Base-by-base conservation (phyloP, 106 monocot genomes). In the Acorus calamus region DNA sequence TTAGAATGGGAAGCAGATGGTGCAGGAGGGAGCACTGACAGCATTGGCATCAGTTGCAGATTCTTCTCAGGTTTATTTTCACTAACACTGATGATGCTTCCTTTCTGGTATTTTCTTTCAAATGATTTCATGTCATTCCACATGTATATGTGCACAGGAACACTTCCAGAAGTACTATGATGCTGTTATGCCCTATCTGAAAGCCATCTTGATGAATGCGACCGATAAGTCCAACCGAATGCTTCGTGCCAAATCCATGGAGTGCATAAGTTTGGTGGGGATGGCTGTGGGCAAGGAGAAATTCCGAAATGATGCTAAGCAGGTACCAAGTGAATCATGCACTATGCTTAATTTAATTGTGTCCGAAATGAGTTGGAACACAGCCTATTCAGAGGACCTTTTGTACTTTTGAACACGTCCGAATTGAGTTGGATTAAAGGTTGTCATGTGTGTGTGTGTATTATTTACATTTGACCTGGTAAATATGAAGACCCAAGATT, bases 1-100 rank as follows among this genome's bases (percentile, higher is more conserved):
- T 28, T 28, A 96, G 87, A 87, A 87, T 76, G 90, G 87, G 49
- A 96, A 90, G 80, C 86, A 90, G 66, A 90, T 90, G 87, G 90
- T 96, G 55, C 90, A 90, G 65, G 96, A 96, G 76, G 96, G 82
- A 55, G 90, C 90, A 14, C 79, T 96, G 66, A 90, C 90, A 43
- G 90, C 96, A 63, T 81, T 96, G 68, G 96, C 96, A 60, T 96
- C 96, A 50, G 96, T 96, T 66, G 96, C 96, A 58, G 96, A 96
- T 85, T 87, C 90, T 47, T 90, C 90, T 48, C 87, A 96, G 85
- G 96, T 91, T 63, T 48, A 51, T 76, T 8, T 46, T 66, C 3
- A 52, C 43, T 42, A 28, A 9, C 7, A 28, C 10, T 67, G 51
- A 68, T 11, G 9, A 51, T 49, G 3, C n/a, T 3, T 47, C 14